Evolutionary conservation across 2,329 filamentous ascomycete species (phyloP).

Genomic region (Diplodia intermedia): DNA sequence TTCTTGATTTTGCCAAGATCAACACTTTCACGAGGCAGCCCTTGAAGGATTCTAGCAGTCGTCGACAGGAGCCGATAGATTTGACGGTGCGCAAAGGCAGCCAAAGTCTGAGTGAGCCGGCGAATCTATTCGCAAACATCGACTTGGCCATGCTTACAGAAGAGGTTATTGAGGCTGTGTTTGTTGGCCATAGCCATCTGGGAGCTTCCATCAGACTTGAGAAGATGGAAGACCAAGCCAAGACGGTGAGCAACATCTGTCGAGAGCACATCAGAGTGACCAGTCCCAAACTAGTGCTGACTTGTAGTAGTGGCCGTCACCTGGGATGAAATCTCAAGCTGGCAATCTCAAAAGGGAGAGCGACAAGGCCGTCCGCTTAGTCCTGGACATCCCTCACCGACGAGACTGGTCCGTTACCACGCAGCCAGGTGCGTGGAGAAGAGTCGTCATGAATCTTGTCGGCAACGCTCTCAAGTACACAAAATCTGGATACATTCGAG

Average conservation of each 20-base stretch:
- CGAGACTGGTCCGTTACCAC: slow-evolving; percentile 60
- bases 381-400: slow-evolving; percentile 60
- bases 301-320: not conserved
- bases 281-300: not conserved
- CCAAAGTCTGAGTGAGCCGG: slow-evolving; percentile 40
- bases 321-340: not conserved
- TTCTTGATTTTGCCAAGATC: slow-evolving; percentile 52
- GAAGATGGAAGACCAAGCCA: not conserved
- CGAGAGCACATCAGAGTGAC: not conserved
- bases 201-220: slow-evolving; percentile 8
- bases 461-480: slow-evolving; percentile 71
- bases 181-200: slow-evolving; percentile 21
- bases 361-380: slow-evolving; percentile 44
- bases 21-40: slow-evolving; percentile 43
- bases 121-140: slow-evolving; percentile 38
- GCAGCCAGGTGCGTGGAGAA: slow-evolving; percentile 60
- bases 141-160: slow-evolving; percentile 47
- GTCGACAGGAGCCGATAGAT: slow-evolving; percentile 43
- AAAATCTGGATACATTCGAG: not conserved
- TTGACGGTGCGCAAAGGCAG: slow-evolving; percentile 38
- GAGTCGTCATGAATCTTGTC: slow-evolving; percentile 68
- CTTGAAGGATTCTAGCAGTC: slow-evolving; percentile 41
- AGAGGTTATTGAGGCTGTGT: slow-evolving; percentile 47
- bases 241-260: slow-evolving; percentile 49
- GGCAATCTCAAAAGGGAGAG: not conserved